Conservation (phyloP, 768 basidiomycete genomes). For the Termitomyces sp. region DNA sequence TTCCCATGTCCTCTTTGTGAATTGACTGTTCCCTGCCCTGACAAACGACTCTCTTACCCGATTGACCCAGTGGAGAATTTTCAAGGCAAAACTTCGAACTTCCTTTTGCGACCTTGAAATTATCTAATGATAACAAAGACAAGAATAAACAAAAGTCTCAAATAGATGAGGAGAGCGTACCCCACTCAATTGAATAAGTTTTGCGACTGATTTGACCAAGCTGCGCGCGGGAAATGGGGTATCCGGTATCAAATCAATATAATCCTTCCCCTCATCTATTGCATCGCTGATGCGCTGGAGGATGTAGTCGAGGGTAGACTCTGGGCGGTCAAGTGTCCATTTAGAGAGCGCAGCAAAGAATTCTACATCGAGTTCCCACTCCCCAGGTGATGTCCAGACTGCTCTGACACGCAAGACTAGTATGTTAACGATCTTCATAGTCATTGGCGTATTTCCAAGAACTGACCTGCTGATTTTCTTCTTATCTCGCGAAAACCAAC, state of each 20-base stretch:
- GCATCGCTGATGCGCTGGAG: too few species aligned
- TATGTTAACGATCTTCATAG: too few species aligned
- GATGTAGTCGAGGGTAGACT: not conserved
- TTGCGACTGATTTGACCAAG: constrained; percentile 5
- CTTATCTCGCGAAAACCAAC: too few species aligned
- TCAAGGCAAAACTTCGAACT: constrained; percentile 8
- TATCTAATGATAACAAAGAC: not conserved
- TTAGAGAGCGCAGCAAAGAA: constrained; percentile 6
- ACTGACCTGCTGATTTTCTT: too few species aligned
- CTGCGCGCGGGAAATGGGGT: too few species aligned
- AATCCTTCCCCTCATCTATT: constrained; percentile 5
- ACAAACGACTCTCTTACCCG: constrained; percentile 9
- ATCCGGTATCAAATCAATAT: not conserved
- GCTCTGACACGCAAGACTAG: too few species aligned
- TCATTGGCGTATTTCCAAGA: too few species aligned
- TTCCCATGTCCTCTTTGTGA: constrained; percentile 12
- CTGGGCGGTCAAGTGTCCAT: not conserved
- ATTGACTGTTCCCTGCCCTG: not conserved
- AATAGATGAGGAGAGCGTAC: constrained; percentile 3
- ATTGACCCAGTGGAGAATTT: constrained; percentile 12
- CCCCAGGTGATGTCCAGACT: too few species aligned
- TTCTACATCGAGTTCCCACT: constrained; percentile 9
- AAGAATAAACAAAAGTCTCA: not conserved
- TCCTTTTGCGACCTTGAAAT: too few species aligned
- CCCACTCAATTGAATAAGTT: constrained; percentile 11